Evolutionary conservation across 148 eudicot genomes (phyloP), one percentile per base, ranked within the genome.

Genomic region (Rhododendron ferrugineum): DNA sequence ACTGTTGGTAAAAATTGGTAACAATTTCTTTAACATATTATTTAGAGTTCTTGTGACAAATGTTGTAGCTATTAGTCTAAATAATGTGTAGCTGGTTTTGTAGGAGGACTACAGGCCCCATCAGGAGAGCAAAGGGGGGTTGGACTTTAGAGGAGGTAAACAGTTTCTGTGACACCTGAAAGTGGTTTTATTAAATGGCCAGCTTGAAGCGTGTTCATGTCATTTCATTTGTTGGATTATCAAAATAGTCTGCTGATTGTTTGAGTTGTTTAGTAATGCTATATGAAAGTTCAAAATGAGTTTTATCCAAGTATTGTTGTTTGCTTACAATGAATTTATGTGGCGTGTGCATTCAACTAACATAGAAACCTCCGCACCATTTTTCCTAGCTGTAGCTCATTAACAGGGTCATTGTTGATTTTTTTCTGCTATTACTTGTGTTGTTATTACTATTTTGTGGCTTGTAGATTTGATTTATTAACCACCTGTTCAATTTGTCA

Each of bases 141-240:
- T 96, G 99, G 99, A 96, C 99, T 82, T 94, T 94, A 8, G 93
- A 96, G 92, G 99, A 96, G 98, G 99, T 96, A 83, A 87, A 88
- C 52, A 66, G 26, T 68, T 84, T 62, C 58, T 80, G 54, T 37
- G 30, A 75, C 81, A 34, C 56, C 22, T 68, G 26, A 75, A 52
- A 18, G 26, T 22, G 23, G 49, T 18, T 84, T 8, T 75, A 26
- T 73, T 56, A 20, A 26, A 70, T 15, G 1, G 56, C 23, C 22
- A 9, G 36, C 28, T 64, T 37, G 78, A 79, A 79, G 68, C 34
- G 32, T 78, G 34, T 6, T 72, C 47, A 56, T 52, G 30, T 42
- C 52, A n/a, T 52, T 68, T 70, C 32, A 6, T 49, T 56, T 58
- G 60, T 40, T 56, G 78, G 40, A 28, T 42, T 54, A 62, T 50